These are phyloP conservation scores for Beta corolliflora DNA, from an alignment of 179 eudicot genomes.

Conservation along the genomic window DNA sequence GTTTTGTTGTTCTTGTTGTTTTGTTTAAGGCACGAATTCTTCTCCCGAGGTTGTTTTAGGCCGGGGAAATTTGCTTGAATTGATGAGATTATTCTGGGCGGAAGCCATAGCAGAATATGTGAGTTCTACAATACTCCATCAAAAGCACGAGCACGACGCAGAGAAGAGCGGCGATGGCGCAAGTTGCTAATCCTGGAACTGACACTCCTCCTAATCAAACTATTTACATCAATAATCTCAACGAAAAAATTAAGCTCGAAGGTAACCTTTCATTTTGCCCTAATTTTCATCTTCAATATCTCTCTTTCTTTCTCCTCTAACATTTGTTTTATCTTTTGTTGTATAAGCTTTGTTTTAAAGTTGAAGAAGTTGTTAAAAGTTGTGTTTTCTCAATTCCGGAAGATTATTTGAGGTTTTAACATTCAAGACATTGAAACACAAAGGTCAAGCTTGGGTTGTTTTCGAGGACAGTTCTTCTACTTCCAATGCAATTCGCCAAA, in stretches of 20 bases:
- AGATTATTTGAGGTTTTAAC: conserved; percentile 89
- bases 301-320: neutral
- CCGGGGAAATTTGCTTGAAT: too few relatives aligned
- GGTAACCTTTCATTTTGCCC: conserved; percentile 45
- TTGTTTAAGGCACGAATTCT: too few relatives aligned
- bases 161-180: conserved; percentile 55
- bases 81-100: neutral
- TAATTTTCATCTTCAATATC: neutral
- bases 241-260: conserved; percentile 87
- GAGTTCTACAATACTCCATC: too few relatives aligned
- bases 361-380: conserved; percentile 83
- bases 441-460: conserved; percentile 99
- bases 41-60: too few relatives aligned
- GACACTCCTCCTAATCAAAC: conserved; percentile 67
- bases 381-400: conserved; percentile 93
- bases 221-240: conserved; percentile 92
- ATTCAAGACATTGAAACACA: conserved; percentile 94
- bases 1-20: too few relatives aligned
- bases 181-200: conserved; percentile 36
- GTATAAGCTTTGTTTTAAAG: conserved; percentile 37
- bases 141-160: neutral
- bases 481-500: conserved; percentile 74
- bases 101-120: neutral
- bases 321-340: neutral
- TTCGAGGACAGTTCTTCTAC: conserved; percentile 89